Percentiles rank a stretch among this genome's conserved stretches.
Evolutionary conservation across 1,284 basidiomycete species (phyloP).

Genomic region (Pascua sp.): DNA sequence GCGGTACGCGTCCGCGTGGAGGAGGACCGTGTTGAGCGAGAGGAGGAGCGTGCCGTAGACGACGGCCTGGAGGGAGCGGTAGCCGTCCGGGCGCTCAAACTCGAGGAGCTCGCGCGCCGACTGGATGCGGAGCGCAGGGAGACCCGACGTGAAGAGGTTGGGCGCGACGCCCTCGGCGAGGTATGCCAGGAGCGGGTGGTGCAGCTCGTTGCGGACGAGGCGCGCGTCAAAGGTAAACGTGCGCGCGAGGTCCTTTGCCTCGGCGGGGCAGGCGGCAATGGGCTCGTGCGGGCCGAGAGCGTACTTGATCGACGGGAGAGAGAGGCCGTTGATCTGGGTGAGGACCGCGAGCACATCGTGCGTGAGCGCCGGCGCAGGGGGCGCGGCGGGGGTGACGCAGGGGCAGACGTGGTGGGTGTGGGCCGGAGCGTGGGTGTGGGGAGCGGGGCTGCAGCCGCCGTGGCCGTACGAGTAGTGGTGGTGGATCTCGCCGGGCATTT

Average conservation of each 20-base stretch:
- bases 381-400: not conserved
- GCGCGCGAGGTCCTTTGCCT: constrained; percentile 6
- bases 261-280: constrained; percentile 7
- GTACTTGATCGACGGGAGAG: constrained; percentile 8
- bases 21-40: constrained; percentile 13
- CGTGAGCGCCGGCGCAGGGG: not conserved
- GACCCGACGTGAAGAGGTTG: constrained; percentile 5
- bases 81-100: constrained; percentile 16
- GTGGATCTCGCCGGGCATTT: too few relatives aligned
- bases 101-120: constrained; percentile 10
- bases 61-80: constrained; percentile 15
- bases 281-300: constrained; percentile 10
- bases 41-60: constrained; percentile 15
- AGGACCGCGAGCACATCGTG: constrained; percentile 17
- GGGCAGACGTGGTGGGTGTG: constrained; percentile 1
- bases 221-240: constrained; percentile 10
- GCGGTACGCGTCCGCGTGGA: constrained; percentile 12
- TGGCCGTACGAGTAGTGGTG: not conserved
- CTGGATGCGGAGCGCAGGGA: constrained; percentile 7
- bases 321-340: constrained; percentile 13
- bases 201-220: constrained; percentile 18
- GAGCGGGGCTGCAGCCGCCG: not conserved
- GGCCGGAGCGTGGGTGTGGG: not conserved
- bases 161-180: constrained; percentile 17
- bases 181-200: constrained; percentile 17